Conservation (phyloP, 176 grass and related monocot species). For the Metroxylon sagu region DNA sequence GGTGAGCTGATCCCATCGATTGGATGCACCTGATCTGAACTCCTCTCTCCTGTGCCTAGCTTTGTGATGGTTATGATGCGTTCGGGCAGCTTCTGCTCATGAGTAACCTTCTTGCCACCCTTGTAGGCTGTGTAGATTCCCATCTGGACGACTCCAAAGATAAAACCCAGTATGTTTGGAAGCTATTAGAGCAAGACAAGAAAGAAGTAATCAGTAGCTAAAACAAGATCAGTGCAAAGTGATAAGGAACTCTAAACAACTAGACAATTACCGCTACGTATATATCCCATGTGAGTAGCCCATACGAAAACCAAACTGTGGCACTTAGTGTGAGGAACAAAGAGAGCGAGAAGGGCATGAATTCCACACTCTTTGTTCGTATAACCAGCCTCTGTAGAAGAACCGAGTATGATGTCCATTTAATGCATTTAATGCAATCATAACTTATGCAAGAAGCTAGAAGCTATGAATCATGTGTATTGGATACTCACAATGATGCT, state of each 20-base stretch:
- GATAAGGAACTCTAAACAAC: not conserved
- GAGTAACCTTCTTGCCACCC: constrained; percentile 20
- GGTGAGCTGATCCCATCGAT: not conserved
- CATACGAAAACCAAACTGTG: constrained; percentile 74
- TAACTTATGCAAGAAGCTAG: no score
- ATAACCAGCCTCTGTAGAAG: constrained; percentile 56
- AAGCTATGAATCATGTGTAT: no score
- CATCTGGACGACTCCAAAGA: constrained; percentile 68
- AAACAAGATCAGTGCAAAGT: not conserved
- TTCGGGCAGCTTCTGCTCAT: not conserved
- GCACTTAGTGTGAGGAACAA: constrained; percentile 64
- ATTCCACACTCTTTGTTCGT: constrained; percentile 69
- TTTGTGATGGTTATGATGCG: constrained; percentile 31
- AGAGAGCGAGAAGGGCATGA: constrained; percentile 87
- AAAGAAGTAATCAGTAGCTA: not conserved
- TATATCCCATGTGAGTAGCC: constrained; percentile 66
- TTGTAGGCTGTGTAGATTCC: constrained; percentile 50
- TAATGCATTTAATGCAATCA: no score
- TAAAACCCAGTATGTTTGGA: constrained; percentile 61
- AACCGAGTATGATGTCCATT: no score
- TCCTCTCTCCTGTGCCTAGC: constrained; percentile 14
- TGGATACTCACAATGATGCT: constrained; percentile 51
- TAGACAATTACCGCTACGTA: constrained; percentile 45
- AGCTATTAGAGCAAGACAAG: constrained; percentile 16
- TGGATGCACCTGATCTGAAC: not conserved